phyloP scores from a whole-genome alignment of 2,329 filamentous ascomycete species.

The Xylaria sp. region DNA sequence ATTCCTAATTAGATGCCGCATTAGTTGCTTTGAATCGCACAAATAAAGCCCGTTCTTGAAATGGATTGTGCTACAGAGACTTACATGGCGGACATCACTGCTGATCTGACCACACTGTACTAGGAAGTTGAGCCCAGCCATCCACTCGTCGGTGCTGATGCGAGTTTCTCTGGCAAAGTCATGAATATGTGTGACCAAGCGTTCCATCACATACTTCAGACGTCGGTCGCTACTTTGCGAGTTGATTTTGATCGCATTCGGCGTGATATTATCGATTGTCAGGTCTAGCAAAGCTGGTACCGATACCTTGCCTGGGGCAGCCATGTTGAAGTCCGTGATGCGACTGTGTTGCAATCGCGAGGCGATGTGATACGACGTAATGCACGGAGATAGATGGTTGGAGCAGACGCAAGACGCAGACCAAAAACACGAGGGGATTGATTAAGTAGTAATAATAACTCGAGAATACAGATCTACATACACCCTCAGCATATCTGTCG shows the following conservation, averaged over 20 bases:
- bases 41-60: background rate
- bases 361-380: background rate
- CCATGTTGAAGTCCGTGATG: slow-evolving; percentile 37
- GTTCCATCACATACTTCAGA: slow-evolving; percentile 76
- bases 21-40: slow-evolving; percentile 24
- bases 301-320: slow-evolving; percentile 36
- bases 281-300: slow-evolving; percentile 71
- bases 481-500: slow-evolving; percentile 19
- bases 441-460: slow-evolving; percentile 1
- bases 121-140: slow-evolving; percentile 76
- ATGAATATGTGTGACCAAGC: slow-evolving; percentile 80
- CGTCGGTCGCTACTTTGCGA: slow-evolving; percentile 72
- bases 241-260: slow-evolving; percentile 80
- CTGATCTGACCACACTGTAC: slow-evolving; percentile 78
- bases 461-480: background rate
- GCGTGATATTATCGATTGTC: slow-evolving; percentile 82
- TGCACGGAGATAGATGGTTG: slow-evolving; percentile 5
- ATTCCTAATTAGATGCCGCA: slow-evolving; percentile 63
- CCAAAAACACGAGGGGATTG: background rate
- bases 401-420: slow-evolving; percentile 4
- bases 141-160: slow-evolving; percentile 81
- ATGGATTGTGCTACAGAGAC: slow-evolving; percentile 38
- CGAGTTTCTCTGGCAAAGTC: slow-evolving; percentile 84
- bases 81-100: slow-evolving; percentile 76
- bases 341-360: no score